Evolutionary conservation across 202 grass and related monocot genomes (phyloP), one percentile per base, ranked within the genome.

Genomic region (Elaeis oleifera): DNA sequence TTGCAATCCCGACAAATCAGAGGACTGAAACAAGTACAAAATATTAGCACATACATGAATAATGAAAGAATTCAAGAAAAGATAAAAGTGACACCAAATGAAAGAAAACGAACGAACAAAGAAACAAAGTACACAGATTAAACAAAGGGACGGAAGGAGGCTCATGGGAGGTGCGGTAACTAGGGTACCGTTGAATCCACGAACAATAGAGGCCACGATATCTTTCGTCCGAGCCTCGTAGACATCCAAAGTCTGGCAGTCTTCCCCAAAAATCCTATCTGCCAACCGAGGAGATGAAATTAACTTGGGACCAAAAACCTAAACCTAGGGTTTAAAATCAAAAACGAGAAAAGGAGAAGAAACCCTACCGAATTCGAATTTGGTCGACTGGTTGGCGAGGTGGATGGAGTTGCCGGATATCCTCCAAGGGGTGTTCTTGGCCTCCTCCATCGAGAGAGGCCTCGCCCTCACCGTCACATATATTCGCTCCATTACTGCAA

Each of bases 261-360:
- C 79, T 68, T 92, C 80, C 14, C 77, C 75, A 56, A 97, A 97
- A 4, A 97, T 79, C 53, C 58, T 71, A 69, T 89, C 94, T 97
- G 71, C 51, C 29, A 28, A 63, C 22, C 7, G 5, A 55, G 9
- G 27, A 44, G 36, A 44, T 44, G 36, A 44, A 44, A 44, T 44
- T 44, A 44, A 44, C 9, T 44, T 44, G 36, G 36, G 36, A 44
- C 13, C 9, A 9, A 44, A 44, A 44, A 44, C 36, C 9, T 44
- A 44, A 44, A 44, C 36, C 8, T 3, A 44, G 36, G 36, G 11
- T 44, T 13, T 44, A 44, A 44, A 2, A 44, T 44, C 36, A 44
- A 9, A 44, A 6, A 44, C 36, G 3, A 51, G 23, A 21, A 50
- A 16, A 56, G 56, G 26, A 76, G 68, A 28, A 94, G 28, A 68